Conservation (phyloP, 108 stramenopile genomes). For the Hondaea fermentalgiana region DNA sequence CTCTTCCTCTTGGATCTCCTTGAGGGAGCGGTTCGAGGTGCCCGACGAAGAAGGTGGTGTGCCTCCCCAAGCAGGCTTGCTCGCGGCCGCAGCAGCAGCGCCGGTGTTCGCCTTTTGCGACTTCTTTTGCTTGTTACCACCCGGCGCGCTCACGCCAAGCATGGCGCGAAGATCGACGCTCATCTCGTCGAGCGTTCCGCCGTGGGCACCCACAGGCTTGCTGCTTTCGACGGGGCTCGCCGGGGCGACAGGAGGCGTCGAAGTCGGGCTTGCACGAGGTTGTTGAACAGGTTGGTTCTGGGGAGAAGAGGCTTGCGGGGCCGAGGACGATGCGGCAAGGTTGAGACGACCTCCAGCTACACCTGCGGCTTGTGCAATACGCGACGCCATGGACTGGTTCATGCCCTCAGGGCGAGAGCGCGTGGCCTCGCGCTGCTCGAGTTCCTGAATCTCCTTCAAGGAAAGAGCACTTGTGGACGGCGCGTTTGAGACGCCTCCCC, state of each 20-base stretch:
- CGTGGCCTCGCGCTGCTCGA: conserved; percentile 1
- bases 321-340: not conserved
- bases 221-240: not conserved
- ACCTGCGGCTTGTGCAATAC: not conserved
- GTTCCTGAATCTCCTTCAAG: conserved; percentile 4
- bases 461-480: not conserved
- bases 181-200: not conserved
- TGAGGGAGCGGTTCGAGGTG: not conserved
- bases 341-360: not conserved
- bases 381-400: not conserved
- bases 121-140: not conserved
- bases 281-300: not conserved
- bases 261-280: not conserved
- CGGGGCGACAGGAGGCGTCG: not conserved
- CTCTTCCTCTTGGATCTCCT: conserved; percentile 1
- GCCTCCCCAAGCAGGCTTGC: conserved; percentile 6
- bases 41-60: not conserved
- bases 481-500: not conserved
- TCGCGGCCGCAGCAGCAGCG: not conserved
- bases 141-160: not conserved
- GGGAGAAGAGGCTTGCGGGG: not conserved
- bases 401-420: not conserved
- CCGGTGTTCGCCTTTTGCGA: not conserved
- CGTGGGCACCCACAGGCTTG: not conserved
- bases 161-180: conserved; percentile 10